These are phyloP conservation scores for Spiraea crenata DNA, from an alignment of 331 rosid genomes.

Conservation along the genomic window DNA sequence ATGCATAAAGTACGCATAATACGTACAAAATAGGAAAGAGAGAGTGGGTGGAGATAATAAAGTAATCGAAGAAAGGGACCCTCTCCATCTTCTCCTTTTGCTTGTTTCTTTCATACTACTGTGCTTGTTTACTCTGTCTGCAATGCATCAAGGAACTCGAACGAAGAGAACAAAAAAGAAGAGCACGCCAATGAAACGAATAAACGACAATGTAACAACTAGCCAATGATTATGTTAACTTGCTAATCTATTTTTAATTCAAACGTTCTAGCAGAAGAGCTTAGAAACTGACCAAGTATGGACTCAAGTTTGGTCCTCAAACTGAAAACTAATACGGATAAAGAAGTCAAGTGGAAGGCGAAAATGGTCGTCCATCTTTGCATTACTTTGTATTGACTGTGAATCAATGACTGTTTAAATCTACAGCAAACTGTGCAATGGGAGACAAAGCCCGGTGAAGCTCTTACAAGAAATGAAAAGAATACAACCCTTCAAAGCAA, in stretches of 20 bases:
- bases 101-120: not conserved
- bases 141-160: not conserved
- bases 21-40: conserved; percentile 8
- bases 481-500: not conserved
- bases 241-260: not conserved
- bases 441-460: conserved; percentile 4
- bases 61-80: conserved; percentile 32
- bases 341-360: not conserved
- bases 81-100: conserved; percentile 1
- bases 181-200: not conserved
- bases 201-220: too few species aligned
- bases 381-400: not conserved
- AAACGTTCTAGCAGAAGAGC: not conserved
- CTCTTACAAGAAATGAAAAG: not conserved
- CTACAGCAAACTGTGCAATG: not conserved
- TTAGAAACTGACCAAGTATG: not conserved
- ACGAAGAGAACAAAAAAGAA: not conserved
- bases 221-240: too few species aligned
- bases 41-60: conserved; percentile 27
- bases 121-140: not conserved
- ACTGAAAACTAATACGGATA: not conserved
- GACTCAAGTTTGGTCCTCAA: conserved; percentile 1
- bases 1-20: conserved; percentile 8
- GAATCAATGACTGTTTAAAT: not conserved
- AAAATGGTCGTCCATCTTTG: not conserved